phyloP scores from a whole-genome alignment of 2,329 filamentous ascomycete species.

The Epichloe scottii region DNA sequence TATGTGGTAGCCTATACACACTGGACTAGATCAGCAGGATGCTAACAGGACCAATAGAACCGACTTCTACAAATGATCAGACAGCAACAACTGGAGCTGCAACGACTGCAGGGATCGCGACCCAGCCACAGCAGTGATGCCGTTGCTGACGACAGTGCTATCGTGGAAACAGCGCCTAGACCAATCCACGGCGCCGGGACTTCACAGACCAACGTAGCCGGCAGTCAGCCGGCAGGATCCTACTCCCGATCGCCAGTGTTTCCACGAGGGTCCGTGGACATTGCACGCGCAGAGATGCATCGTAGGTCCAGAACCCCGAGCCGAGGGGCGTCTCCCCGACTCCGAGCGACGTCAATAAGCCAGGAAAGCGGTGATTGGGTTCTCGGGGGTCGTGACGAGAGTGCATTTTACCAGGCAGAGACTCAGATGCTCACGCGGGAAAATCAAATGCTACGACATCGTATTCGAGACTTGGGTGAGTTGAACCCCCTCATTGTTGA shows the following conservation, averaged over 20 bases:
- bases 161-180: slow-evolving; percentile 29
- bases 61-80: slow-evolving; percentile 67
- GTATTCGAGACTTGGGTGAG: slow-evolving; percentile 61
- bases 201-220: slow-evolving; percentile 18
- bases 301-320: slow-evolving; percentile 48
- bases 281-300: slow-evolving; percentile 41
- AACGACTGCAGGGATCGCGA: slow-evolving; percentile 40
- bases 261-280: slow-evolving; percentile 45
- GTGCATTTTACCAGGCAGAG: slow-evolving; percentile 70
- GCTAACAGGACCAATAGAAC: slow-evolving; percentile 36
- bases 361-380: slow-evolving; percentile 48
- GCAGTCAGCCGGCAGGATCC: slow-evolving; percentile 22
- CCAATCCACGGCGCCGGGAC: slow-evolving; percentile 25
- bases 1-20: slow-evolving; percentile 24
- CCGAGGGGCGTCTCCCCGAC: slow-evolving; percentile 41
- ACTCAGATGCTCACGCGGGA: slow-evolving; percentile 66
- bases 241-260: slow-evolving; percentile 39
- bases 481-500: not conserved
- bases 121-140: slow-evolving; percentile 22
- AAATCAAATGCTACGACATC: slow-evolving; percentile 69
- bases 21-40: slow-evolving; percentile 6
- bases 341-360: slow-evolving; percentile 46
- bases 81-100: slow-evolving; percentile 59
- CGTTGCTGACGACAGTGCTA: slow-evolving; percentile 38
- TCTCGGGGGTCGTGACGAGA: slow-evolving; percentile 58